Evolutionary conservation across 306 rosid species (phyloP).

Genomic region (Citrullus amarus): DNA sequence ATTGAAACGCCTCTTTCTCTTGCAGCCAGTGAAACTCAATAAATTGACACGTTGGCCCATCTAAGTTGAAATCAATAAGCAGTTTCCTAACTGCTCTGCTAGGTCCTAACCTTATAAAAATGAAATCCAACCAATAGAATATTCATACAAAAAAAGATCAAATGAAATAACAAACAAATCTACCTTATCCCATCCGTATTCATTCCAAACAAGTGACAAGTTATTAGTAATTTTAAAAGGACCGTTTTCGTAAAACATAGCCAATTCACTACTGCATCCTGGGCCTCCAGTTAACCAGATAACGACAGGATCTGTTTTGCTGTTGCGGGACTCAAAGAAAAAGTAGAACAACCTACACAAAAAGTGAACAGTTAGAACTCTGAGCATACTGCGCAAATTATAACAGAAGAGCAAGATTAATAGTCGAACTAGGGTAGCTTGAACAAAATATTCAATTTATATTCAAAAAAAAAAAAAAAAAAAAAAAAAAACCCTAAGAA

Average conservation of each 20-base stretch:
- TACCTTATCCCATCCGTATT: slow-evolving; percentile 96
- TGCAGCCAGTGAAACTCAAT: neutral
- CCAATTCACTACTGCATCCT: slow-evolving; percentile 98
- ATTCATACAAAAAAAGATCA: no score
- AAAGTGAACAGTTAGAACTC: slow-evolving; percentile 6
- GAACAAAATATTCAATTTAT: neutral
- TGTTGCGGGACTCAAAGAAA: slow-evolving; percentile 75
- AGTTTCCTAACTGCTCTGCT: neutral
- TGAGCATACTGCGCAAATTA: neutral
- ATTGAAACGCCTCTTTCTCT: neutral
- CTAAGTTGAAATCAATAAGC: neutral
- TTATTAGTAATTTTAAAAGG: slow-evolving; percentile 76
- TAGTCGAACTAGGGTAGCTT: neutral
- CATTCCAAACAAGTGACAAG: slow-evolving; percentile 84
- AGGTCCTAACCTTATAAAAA: neutral
- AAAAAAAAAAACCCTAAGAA: neutral
- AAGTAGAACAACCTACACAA: slow-evolving; percentile 80
- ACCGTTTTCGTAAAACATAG: slow-evolving; percentile 88
- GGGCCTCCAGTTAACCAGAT: slow-evolving; percentile 99
- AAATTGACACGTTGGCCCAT: neutral
- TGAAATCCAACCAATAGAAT: neutral
- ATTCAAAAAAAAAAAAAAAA: no score
- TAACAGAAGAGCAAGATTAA: neutral
- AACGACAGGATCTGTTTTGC: slow-evolving; percentile 76
- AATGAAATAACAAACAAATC: neutral